phyloP scores from a whole-genome alignment of 2,329 filamentous ascomycete genomes.

The Zymoseptoria brevis region DNA sequence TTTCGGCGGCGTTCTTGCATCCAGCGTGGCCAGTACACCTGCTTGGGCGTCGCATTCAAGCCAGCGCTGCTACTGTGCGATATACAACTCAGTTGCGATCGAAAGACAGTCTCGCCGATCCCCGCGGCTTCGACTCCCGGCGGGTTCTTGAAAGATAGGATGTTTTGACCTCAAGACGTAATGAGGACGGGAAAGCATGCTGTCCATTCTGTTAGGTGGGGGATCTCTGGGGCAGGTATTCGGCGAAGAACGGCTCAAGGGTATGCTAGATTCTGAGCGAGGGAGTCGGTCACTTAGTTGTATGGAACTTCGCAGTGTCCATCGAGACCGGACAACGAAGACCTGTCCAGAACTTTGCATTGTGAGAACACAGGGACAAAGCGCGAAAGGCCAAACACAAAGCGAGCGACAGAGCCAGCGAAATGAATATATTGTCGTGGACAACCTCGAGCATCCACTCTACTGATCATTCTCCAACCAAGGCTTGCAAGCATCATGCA shows the following conservation, averaged over 20 bases:
- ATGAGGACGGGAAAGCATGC: not conserved
- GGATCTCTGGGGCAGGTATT: not conserved
- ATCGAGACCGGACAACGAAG: not conserved
- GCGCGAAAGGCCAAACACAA: not conserved
- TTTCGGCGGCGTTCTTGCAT: not conserved
- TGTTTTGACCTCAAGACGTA: not conserved
- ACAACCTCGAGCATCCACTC: not conserved
- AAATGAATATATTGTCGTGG: not conserved
- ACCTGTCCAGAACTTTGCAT: not conserved
- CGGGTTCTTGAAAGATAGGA: not conserved
- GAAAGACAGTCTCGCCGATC: not conserved
- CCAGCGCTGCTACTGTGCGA: not conserved
- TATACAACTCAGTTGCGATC: not conserved
- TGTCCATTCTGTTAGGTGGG: not conserved
- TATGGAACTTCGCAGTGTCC: not conserved
- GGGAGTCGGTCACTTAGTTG: not conserved
- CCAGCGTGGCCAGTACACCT: not conserved
- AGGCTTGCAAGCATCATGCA: constrained; percentile 15
- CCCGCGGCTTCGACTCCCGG: not conserved
- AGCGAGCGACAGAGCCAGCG: not conserved
- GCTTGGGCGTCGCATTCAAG: not conserved
- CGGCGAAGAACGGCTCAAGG: not conserved
- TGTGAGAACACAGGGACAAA: not conserved
- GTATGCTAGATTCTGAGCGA: not conserved
- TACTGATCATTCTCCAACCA: constrained; percentile 15